phyloP scores from a whole-genome alignment of 163 green algal genomes.

The Botryococcus braunii region DNA sequence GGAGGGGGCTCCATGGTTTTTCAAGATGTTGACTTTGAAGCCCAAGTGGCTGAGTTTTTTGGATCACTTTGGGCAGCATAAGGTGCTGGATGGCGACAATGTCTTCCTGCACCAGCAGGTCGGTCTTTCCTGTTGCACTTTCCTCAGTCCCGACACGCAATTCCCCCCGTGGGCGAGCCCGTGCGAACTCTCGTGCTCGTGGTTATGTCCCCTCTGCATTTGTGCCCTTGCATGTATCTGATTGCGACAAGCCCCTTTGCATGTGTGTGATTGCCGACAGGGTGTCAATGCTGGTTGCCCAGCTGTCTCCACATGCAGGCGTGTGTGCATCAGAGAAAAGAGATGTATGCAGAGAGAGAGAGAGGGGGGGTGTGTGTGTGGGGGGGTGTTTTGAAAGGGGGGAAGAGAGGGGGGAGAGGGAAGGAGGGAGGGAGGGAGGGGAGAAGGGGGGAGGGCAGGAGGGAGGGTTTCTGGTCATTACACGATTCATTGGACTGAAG shows the following conservation, averaged over 20 bases:
- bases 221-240: background rate
- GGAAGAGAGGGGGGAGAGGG: too few species aligned
- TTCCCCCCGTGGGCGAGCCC: too few species aligned
- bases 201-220: background rate
- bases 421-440: too few species aligned
- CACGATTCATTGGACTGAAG: too few species aligned
- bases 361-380: too few species aligned
- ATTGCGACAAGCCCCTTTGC: background rate
- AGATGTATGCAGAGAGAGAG: too few species aligned
- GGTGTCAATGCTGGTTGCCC: background rate
- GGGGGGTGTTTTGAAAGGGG: too few species aligned
- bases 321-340: too few species aligned
- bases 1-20: background rate
- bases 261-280: background rate
- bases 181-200: background rate
- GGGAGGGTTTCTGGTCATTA: too few species aligned
- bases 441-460: too few species aligned
- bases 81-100: constrained; percentile 6
- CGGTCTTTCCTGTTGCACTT: background rate
- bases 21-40: background rate
- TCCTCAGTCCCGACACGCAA: too few species aligned
- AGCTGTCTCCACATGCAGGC: background rate
- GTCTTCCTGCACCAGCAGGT: constrained; percentile 6
- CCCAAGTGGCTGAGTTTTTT: background rate
- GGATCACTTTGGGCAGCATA: constrained; percentile 1